A percentile compares a stretch with the other conserved stretches of the same genome.
phyloP scores from a whole-genome alignment of 768 basidiomycete species.

The Agrocybe praecox region DNA sequence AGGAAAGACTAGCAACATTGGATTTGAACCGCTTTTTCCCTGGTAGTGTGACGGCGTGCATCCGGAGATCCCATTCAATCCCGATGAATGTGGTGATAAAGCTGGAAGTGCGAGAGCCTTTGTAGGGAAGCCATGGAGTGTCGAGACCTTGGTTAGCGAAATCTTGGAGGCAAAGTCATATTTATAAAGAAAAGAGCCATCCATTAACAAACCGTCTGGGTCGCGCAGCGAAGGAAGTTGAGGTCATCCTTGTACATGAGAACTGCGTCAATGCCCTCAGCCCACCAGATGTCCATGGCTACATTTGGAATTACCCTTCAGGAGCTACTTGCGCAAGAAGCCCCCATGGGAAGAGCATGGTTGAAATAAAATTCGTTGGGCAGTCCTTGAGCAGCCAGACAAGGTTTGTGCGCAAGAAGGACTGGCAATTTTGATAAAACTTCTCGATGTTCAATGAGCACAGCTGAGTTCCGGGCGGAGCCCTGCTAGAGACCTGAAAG shows the following conservation, averaged over 20 bases:
- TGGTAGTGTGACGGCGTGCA: slow-evolving; percentile 27
- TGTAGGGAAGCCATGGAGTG: slow-evolving; percentile 31
- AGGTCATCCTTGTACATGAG: slow-evolving; percentile 28
- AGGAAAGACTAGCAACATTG: slow-evolving; percentile 15
- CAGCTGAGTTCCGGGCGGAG: slow-evolving; percentile 31
- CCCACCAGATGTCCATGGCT: slow-evolving; percentile 27
- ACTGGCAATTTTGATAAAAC: slow-evolving; percentile 32
- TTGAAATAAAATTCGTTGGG: slow-evolving; percentile 27
- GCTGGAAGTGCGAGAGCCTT: slow-evolving; percentile 29
- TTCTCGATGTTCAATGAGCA: slow-evolving; percentile 32
- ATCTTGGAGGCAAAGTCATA: slow-evolving; percentile 20
- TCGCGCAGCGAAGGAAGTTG: slow-evolving; percentile 22
- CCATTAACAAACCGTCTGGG: not conserved
- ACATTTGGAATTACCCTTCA: slow-evolving; percentile 31
- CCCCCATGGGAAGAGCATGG: slow-evolving; percentile 31
- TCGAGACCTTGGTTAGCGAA: slow-evolving; percentile 14
- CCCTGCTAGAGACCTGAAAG: slow-evolving; percentile 27
- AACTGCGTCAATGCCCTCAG: slow-evolving; percentile 16
- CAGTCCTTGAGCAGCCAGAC: slow-evolving; percentile 27
- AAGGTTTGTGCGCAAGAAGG: slow-evolving; percentile 32
- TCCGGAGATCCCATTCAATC: slow-evolving; percentile 32
- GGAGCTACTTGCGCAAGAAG: slow-evolving; percentile 28
- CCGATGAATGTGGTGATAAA: slow-evolving; percentile 28
- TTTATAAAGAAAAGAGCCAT: slow-evolving; percentile 14
- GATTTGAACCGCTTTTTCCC: slow-evolving; percentile 29